These are phyloP conservation scores for Danielia oregonensis DNA, from an alignment of 805 yeast species.

Conservation along the genomic window DNA sequence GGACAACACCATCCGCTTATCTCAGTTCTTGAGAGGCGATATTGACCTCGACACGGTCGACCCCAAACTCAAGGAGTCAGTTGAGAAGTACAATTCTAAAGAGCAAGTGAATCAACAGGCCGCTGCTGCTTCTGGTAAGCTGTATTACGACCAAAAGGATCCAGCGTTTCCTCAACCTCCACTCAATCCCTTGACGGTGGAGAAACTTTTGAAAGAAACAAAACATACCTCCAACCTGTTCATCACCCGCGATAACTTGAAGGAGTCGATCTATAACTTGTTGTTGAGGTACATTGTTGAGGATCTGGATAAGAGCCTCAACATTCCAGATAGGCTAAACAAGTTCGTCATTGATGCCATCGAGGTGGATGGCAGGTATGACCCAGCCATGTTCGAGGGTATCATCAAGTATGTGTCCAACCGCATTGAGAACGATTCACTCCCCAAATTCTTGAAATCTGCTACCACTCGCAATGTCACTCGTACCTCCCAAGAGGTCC, in stretches of 20 bases:
- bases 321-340: conserved; percentile 66
- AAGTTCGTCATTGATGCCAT: conserved; percentile 58
- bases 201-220: conserved; percentile 42
- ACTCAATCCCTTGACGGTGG: conserved; percentile 48
- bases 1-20: conserved; percentile 63
- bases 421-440: conserved; percentile 85
- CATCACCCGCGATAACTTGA: conserved; percentile 56
- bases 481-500: conserved; percentile 46
- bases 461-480: conserved; percentile 82
- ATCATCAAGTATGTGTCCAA: conserved; percentile 78
- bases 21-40: conserved; percentile 72
- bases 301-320: conserved; percentile 66
- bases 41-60: conserved; percentile 35
- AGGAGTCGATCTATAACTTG: conserved; percentile 59
- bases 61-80: conserved; percentile 43
- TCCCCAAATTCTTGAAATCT: conserved; percentile 75
- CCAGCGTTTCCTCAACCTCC: conserved; percentile 14
- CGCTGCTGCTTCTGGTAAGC: too few species aligned
- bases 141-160: not conserved
- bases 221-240: conserved; percentile 28
- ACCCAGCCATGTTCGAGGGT: conserved; percentile 86
- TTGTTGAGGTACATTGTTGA: conserved; percentile 63
- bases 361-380: conserved; percentile 79
- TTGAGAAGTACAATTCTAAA: conserved; percentile 31
- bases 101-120: too few species aligned